Conservation (phyloP, 2,329 filamentous ascomycete genomes). For the Calonectria pseudoreteaudii region DNA sequence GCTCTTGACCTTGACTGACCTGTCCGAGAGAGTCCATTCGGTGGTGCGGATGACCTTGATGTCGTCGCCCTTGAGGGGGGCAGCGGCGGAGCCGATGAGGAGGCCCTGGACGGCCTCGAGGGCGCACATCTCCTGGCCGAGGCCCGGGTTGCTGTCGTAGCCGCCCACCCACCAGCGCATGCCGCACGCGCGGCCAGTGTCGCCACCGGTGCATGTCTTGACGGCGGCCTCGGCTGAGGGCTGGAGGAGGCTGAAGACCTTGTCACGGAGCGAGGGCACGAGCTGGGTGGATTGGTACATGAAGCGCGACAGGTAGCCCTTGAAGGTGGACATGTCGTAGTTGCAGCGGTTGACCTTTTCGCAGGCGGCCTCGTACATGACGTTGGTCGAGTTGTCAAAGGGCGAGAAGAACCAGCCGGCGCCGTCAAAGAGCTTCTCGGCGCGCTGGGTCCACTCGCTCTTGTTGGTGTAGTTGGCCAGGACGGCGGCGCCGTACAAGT, state of each 20-base stretch:
- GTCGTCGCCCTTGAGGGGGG: slow-evolving; percentile 60
- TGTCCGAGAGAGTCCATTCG: slow-evolving; percentile 33
- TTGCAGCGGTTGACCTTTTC: slow-evolving; percentile 69
- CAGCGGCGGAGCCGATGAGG: slow-evolving; percentile 55
- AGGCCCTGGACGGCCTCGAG: slow-evolving; percentile 73
- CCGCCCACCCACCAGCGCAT: slow-evolving; percentile 70
- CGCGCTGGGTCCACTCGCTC: slow-evolving; percentile 65
- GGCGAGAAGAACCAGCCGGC: slow-evolving; percentile 66
- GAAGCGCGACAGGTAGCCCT: slow-evolving; percentile 74
- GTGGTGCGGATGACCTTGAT: slow-evolving; percentile 58
- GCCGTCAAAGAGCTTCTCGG: slow-evolving; percentile 63
- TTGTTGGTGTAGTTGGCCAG: slow-evolving; percentile 71
- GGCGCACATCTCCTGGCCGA: slow-evolving; percentile 75
- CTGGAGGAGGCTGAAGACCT: slow-evolving; percentile 61
- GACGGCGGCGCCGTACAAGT: slow-evolving; percentile 72
- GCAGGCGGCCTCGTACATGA: slow-evolving; percentile 77
- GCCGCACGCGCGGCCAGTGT: slow-evolving; percentile 66
- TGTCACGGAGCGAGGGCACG: slow-evolving; percentile 63
- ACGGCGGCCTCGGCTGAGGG: slow-evolving; percentile 68
- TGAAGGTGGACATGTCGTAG: slow-evolving; percentile 75
- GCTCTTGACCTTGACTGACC: slow-evolving; percentile 27
- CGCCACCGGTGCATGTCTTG: slow-evolving; percentile 67
- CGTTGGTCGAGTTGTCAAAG: slow-evolving; percentile 62
- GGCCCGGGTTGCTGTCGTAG: slow-evolving; percentile 65
- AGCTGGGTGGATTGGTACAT: slow-evolving; percentile 69